phyloP scores from a whole-genome alignment of 2,329 filamentous ascomycete species.

The Calonectria montana region DNA sequence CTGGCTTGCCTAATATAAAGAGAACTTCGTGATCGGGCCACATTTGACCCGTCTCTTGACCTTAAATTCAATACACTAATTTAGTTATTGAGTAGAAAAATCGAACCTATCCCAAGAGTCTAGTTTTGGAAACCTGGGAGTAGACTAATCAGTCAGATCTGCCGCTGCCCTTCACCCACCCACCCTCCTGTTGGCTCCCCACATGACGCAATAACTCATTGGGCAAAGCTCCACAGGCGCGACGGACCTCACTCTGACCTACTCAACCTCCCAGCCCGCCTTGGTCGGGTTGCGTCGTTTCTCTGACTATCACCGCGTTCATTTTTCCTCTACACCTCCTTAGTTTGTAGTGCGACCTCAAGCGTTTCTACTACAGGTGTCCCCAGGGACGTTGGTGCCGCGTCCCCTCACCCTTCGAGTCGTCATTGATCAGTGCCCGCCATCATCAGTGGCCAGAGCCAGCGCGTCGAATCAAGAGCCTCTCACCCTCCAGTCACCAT shows the following conservation, averaged over 20 bases:
- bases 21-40: too few species aligned
- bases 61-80: too few species aligned
- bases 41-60: too few species aligned
- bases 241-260: background rate
- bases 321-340: background rate
- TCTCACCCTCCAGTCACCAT: slow-evolving; percentile 22
- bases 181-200: slow-evolving; percentile 2
- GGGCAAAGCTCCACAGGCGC: background rate
- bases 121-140: background rate
- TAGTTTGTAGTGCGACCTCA: background rate
- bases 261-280: background rate
- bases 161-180: background rate
- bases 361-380: background rate
- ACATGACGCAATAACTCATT: slow-evolving; percentile 19
- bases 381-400: background rate
- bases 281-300: background rate
- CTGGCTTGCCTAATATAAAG: too few species aligned
- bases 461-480: background rate
- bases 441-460: background rate
- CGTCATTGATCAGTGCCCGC: background rate
- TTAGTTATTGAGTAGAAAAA: background rate
- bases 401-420: background rate
- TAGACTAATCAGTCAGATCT: background rate
- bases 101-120: background rate
- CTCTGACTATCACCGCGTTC: background rate